Base-by-base conservation (phyloP, 495 filamentous ascomycete species). In the Baudoinia panamericana region DNA sequence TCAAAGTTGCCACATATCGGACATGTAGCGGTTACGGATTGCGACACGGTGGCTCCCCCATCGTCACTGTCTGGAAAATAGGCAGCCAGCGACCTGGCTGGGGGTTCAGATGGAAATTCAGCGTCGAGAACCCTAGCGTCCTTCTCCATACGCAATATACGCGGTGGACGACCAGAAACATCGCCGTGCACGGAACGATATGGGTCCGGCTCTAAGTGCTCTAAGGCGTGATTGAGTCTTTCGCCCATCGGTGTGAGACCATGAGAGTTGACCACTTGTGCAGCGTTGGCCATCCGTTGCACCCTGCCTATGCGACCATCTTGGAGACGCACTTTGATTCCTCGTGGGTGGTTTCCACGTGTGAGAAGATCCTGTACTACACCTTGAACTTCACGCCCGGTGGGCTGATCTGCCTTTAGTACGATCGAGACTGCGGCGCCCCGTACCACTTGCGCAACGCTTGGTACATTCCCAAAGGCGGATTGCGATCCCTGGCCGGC, bases 241-340 rank as follows among this genome's bases (percentile, higher is more conserved):
- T 45, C 28, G 36, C 52, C 24, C 53, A 41, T 1, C 24, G 41
- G 8, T 9, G 20, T 3, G 41, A 48, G 19, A 42, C 51, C 6
- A 37, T 53, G 3, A 36, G 40, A 33, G 13, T 26, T 4, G 57
- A 43, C 4, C 51, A 41, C 16, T 25, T 30, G 15, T 26, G n/a
- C 21, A 17, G 7, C 30, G 52, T 47, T 16, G 13, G 51, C 61
- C 51, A 77, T 65, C 24, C 52, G 31, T 55, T 84, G 79, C 22
- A 84, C 78, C 23, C 80, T 59, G 2, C 80, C 80, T 12, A 84
- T 67, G 32, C 75, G 63, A 4, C 80, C 80, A 56, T 81, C 75
- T 12, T 59, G 53, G 1, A 84, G 59, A 2, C 77, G 69, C 12
- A 85, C 80, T 60, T 85, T 85, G 60, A 85, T 78, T 34, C 80